Base-by-base conservation (phyloP, 2,329 filamentous ascomycete genomes). In the Ophiocordyceps sinensis region DNA sequence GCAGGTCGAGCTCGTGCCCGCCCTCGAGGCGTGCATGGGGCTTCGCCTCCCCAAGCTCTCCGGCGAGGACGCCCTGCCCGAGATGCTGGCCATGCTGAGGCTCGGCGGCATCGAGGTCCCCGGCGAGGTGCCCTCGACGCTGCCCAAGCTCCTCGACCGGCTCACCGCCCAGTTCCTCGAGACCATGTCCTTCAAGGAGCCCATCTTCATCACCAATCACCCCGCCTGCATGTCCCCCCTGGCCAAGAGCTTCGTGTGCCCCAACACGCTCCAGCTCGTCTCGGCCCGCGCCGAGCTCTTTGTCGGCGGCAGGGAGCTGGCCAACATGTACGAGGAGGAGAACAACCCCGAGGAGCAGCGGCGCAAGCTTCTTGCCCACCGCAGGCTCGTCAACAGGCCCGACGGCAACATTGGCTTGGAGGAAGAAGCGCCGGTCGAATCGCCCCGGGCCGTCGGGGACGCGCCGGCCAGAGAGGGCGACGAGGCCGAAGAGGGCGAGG, bases 271-370 rank as follows among this genome's bases (percentile, higher is more conserved):
- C 13, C 88, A 95, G 56, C 61, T 73, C 9, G 77, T 94, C 1
- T 82, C 86, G 1, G 84, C 85, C 1, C 79, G 88, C 6, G 85
- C 83, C 0, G 88, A 95, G 61, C 73, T 94, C 19, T 94, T 94
- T 62, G 75, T 93, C 46, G 65, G 76, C 39, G 78, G 82, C 34
- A 76, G 77, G 41, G 91, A 98, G 57, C 71, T 94, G 28, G 85
- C 89, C 45, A 98, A 98, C 61, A 93, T 89, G 67, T 98, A 98
- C 60, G 91, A 98, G 59, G 91, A 98, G 62, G 91, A 98, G 59
- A 98, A 98, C 60, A 84, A 85, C 40, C 91, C 91, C 0, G 79
- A 82, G 41, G 83, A 82, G 52, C 91, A 98, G 63, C 73, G 84
- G 37, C 70, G 74, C 42, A 98, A 98, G 61, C 87, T 98, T 48